Evolutionary conservation across 352 stramenopile species (phyloP).

Genomic region (Phytophthora kernoviae): DNA sequence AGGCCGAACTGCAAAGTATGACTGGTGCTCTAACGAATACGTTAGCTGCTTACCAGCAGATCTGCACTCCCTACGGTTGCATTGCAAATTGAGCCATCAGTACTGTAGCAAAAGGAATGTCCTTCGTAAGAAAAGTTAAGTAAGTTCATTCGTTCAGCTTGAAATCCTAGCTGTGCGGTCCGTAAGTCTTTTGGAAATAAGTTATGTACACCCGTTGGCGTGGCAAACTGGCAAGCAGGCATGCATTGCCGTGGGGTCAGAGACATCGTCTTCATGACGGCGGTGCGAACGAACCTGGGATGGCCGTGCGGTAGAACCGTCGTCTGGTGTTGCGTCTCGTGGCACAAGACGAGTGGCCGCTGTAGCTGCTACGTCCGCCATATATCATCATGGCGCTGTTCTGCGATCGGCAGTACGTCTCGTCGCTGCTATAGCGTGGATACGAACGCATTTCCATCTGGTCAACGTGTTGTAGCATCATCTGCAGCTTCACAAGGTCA

Average conservation of each 20-base stretch:
- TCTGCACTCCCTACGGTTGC: too few relatives aligned
- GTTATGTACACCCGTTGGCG: constrained; percentile 31
- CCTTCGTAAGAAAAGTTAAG: too few relatives aligned
- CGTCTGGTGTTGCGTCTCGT: constrained; percentile 39
- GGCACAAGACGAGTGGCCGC: constrained; percentile 16
- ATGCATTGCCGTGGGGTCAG: constrained; percentile 19
- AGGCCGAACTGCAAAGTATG: too few relatives aligned
- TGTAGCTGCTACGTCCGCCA: constrained; percentile 19
- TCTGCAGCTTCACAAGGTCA: constrained; percentile 48
- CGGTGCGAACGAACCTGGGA: constrained; percentile 31
- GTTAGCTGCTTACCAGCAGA: too few relatives aligned
- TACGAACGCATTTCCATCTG: constrained; percentile 9
- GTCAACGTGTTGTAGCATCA: constrained; percentile 22
- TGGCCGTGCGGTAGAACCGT: constrained; percentile 58
- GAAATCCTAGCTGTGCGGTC: constrained; percentile 7
- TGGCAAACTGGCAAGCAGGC: constrained; percentile 12
- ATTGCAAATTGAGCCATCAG: too few relatives aligned
- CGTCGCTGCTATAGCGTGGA: constrained; percentile 31
- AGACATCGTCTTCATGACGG: constrained; percentile 26
- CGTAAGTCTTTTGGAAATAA: constrained; percentile 27
- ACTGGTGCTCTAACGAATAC: too few relatives aligned
- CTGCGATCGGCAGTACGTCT: constrained; percentile 22
- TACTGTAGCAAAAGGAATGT: too few relatives aligned
- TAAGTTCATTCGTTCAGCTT: not conserved
- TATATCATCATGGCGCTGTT: constrained; percentile 31